Base-by-base conservation (phyloP, 2,329 filamentous ascomycete species). In the Ilyonectria mors-panacis region DNA sequence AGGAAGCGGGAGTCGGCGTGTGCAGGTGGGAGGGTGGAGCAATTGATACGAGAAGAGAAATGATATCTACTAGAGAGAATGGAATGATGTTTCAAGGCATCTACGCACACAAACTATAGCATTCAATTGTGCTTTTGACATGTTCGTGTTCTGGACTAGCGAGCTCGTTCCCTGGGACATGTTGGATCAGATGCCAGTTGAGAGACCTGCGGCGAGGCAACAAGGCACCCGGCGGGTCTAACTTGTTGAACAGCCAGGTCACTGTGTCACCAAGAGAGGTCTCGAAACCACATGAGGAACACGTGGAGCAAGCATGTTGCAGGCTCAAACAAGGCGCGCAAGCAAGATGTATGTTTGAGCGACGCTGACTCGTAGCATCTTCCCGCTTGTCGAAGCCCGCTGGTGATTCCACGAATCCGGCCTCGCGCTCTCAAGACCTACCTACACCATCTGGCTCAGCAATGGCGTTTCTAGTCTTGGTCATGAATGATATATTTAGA, bases 51-150 rank as follows among this genome's bases (percentile, higher is more conserved):
- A 57, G 51, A 56, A 66, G 66, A 68, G 51, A 59, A 72, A 71
- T 59, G 66, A 73, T 71, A 66, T 72, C 69, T 70, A 72, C 63
- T 75, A 74, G 73, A 75, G 63, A 70, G 69, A 75, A 73, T 75
- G 68, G 56, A 73, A 48, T 28, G 53, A 58, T 51, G 58, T 58
- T 65, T 62, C 53, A 42, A 65, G 53, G 42, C 45, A 61, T 19
- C 26, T 15, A 57, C 19, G 13, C 17, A 13, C 10, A 45, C 17
- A 48, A 21, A 17, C 7, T 17, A 39, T 17, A 30, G 10, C 21
- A 51, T 7, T 19, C 23, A 10, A 35, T 4, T 19, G n/a, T 19
- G 39, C 39, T 42, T 42, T n/a, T n/a, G 39, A 8, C 39, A n/a
- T 42, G 39, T 42, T 8, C 13, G 17, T 42, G 15, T 42, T n/a